Base-by-base conservation (phyloP, 371 early-diverging fungal species). In the Mucor lusitanicus region DNA sequence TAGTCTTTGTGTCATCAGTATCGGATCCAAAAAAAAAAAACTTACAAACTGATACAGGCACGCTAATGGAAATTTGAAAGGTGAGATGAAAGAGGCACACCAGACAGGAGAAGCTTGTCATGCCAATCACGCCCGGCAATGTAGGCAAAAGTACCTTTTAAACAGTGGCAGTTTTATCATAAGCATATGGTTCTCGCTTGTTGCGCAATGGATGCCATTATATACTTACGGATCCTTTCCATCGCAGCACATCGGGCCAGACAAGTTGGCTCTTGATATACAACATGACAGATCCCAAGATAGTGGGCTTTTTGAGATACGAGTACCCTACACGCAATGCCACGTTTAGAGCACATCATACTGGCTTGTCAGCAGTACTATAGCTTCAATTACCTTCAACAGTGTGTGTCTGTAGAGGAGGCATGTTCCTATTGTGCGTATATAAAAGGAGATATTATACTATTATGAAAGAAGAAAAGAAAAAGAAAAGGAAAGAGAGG, bases 41-140 rank as follows among this genome's bases (percentile, higher is more conserved):
- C 74, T 70, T 77, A 80, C 80, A 71, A 1, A 80, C 80, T 55
- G 80, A 77, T 28, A 77, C 68, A 28, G 80, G 78, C 55, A 80
- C 64, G 59, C 70, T 65, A 37, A 80, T 69, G 27, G 62, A 60
- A 13, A 75, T 28, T 35, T 65, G 39, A 42, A 75, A 64, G 6
- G 70, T 63, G 19, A 73, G 35, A 40, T 75, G 74, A 30, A 73
- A 33, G 17, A 77, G 40, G 57, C 77, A 80, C 0, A 80, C 62
- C 17, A 72, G 19, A 15, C 65, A 67, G 11, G 80, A 75, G 32
- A 80, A 70, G 1, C 53, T 23, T 32, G 80, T 71, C 69, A 74
- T 80, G 4, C 35, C 59, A 13, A 72, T 21, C 3, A 77, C 74
- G 25, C 67, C 67, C 13, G 78, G 76, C 8, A 80, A 37, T 23